These are phyloP conservation scores for Beauveria medogensis DNA, from an alignment of 2,329 filamentous ascomycete species.

Conservation along the genomic window DNA sequence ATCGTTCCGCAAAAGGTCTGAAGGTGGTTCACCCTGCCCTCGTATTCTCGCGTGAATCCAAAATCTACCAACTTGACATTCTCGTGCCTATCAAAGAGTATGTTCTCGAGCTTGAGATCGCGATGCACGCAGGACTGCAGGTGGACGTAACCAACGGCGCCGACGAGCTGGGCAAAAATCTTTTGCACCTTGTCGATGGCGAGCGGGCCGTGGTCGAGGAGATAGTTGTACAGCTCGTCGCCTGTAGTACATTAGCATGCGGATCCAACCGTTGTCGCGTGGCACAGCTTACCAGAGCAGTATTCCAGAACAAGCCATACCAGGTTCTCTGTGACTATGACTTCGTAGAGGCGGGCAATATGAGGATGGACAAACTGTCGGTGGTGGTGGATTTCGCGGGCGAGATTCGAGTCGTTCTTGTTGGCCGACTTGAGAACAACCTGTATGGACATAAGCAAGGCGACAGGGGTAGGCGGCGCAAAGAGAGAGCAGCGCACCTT, in stretches of 20 bases:
- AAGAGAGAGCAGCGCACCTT: constrained; percentile 54
- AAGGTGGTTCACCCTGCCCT: constrained; percentile 86
- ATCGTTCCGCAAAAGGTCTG: constrained; percentile 98
- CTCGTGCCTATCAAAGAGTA: constrained; percentile 89
- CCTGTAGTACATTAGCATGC: constrained; percentile 40
- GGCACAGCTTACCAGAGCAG: constrained; percentile 61
- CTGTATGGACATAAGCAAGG: constrained; percentile 34
- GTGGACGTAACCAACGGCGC: constrained; percentile 92
- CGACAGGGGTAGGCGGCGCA: not conserved
- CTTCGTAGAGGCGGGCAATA: constrained; percentile 93
- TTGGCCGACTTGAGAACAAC: constrained; percentile 98
- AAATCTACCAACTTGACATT: constrained; percentile 98
- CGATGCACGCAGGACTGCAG: constrained; percentile 92
- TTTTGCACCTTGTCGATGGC: constrained; percentile 82
- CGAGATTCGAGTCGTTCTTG: constrained; percentile 90
- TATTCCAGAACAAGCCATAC: constrained; percentile 98
- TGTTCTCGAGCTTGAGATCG: constrained; percentile 85
- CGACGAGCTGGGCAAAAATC: constrained; percentile 92
- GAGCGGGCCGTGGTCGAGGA: constrained; percentile 78
- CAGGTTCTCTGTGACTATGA: constrained; percentile 89
- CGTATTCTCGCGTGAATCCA: constrained; percentile 95
- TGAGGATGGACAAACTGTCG: constrained; percentile 96
- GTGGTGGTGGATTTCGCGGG: constrained; percentile 96
- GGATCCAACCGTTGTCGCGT: not conserved
- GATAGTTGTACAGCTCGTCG: constrained; percentile 94